Base-by-base conservation (phyloP, 2,329 filamentous ascomycete genomes). In the Cylindrodendrum hubeiense region DNA sequence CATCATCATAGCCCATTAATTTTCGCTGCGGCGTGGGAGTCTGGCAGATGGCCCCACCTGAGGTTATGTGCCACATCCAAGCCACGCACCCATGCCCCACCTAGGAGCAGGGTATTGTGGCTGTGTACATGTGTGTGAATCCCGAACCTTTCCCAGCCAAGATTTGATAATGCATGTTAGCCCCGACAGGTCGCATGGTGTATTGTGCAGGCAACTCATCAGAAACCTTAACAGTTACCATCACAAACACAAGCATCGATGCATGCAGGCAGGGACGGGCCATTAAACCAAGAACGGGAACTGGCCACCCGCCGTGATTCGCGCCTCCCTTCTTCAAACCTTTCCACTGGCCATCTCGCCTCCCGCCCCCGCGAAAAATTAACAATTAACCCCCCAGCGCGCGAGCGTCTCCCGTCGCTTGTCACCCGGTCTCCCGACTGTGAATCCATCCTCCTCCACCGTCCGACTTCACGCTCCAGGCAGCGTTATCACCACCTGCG, bases 391-490 rank as follows among this genome's bases (percentile, higher is more conserved):
- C 59, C 30, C 58, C 43, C 41, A 39, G 39, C 56, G 47, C 57
- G 58, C 54, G 59, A 58, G 58, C 58, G 53, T 63, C 53, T n/a
- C 30, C 19, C 47, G 28, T 60, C 34, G 41, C 47, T n/a, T 34
- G 28, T 50, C 64, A 28, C 56, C 71, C 57, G 59, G 64, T 69
- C 51, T 68, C 63, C 71, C 51, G 63, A 71, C 71, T 70, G n/a
- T n/a, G 69, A 66, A 63, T 68, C 17, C 19, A 61, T 64, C 64
- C 30, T 70, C 68, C 62, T 71, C 57, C 68, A 68, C 64, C 61
- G 58, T 72, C 65, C 70, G 63, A 69, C 66, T 62, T 41, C 60
- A 62, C 34, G 69, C 69, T 66, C 65, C 66, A 69, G 71, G 70
- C 71, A 72, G 30, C 66, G 63, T 57, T 58, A 63, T 71, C 61